Evolutionary conservation across 179 eudicot genomes (phyloP), one percentile per base, ranked within the genome.

Genomic region (Camellia oleifera): DNA sequence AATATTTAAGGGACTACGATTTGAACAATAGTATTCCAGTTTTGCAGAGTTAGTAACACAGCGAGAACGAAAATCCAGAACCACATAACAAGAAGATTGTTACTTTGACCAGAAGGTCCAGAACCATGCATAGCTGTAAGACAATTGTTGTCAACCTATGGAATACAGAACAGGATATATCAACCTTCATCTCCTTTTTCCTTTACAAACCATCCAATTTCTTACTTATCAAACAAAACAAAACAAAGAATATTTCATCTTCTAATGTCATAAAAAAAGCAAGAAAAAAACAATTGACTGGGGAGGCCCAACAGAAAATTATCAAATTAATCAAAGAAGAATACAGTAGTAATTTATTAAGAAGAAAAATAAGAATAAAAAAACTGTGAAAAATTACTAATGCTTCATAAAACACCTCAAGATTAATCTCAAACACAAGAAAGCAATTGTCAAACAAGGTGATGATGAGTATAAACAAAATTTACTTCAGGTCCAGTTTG

Each of bases 1-100:
- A 32, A 44, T 7, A 69, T 2, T 65, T 65, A 9, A 69, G 75
- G 63, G 14, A 80, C 54, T 53, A 68, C 58, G 58, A 72, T 52
- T 3, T 72, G 56, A 71, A 18, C 58, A 71, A 71, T 71, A 70
- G 8, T 15, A 12, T 52, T 18, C 7, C 9, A 71, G 15, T 50
- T 70, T 71, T 50, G 17, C 73, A 8, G 58, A 70, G 58, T 48
- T 18, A 15, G 40, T 48, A 71, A 48, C 74, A 44, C 50, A 20
- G 63, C 23, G 18, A 60, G 63, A 4, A 60, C 5, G 20, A 20
- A 60, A 60, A 20, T 60, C 63, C 20, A 60, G 23, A 60, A 60
- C 58, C 58, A 60, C 63, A 60, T 56, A 13, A 13, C 20, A 3
- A 60, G 18, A 15, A 60, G 5, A 15, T 60, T 60, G 5, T 60